Conservation (phyloP, 2,329 filamentous ascomycete genomes). For the Monilinia laxa region DNA sequence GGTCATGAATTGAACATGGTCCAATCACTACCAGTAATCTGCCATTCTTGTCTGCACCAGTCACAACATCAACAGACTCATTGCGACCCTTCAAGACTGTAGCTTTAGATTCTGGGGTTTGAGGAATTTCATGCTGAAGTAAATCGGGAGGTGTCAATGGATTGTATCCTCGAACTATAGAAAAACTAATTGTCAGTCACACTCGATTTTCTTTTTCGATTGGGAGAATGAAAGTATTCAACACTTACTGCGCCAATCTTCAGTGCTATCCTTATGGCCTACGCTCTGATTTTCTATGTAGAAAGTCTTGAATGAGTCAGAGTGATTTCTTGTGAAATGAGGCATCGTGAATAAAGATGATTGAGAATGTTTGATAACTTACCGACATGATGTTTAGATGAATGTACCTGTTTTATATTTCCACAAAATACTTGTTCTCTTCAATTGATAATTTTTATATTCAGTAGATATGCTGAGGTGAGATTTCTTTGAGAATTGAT, state of each 20-base stretch:
- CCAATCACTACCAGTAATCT: conserved; percentile 78
- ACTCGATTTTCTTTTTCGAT: conserved; percentile 6
- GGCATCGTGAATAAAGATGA: conserved; percentile 12
- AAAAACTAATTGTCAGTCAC: background rate
- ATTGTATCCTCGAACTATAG: conserved; percentile 67
- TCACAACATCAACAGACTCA: conserved; percentile 67
- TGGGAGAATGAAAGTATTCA: conserved; percentile 1
- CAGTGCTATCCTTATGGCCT: conserved; percentile 69
- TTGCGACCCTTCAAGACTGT: conserved; percentile 63
- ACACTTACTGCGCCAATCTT: conserved; percentile 80
- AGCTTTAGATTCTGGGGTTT: conserved; percentile 44
- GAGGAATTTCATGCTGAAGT: conserved; percentile 86
- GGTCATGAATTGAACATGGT: conserved; percentile 97
- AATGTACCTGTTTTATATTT: conserved; percentile 9
- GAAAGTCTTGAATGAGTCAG: conserved; percentile 52
- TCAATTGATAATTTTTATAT: conserved; percentile 11
- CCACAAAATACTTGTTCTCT: background rate
- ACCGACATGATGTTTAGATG: conserved; percentile 14
- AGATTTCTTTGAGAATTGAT: conserved; percentile 12
- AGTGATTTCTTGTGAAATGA: conserved; percentile 19
- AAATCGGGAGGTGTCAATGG: conserved; percentile 90
- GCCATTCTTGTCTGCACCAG: conserved; percentile 59
- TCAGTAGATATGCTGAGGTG: conserved; percentile 5
- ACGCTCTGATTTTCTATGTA: conserved; percentile 78
- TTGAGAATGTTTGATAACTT: conserved; percentile 14